Conservation (phyloP, 306 rosid genomes). For the Prunus campanulata region DNA sequence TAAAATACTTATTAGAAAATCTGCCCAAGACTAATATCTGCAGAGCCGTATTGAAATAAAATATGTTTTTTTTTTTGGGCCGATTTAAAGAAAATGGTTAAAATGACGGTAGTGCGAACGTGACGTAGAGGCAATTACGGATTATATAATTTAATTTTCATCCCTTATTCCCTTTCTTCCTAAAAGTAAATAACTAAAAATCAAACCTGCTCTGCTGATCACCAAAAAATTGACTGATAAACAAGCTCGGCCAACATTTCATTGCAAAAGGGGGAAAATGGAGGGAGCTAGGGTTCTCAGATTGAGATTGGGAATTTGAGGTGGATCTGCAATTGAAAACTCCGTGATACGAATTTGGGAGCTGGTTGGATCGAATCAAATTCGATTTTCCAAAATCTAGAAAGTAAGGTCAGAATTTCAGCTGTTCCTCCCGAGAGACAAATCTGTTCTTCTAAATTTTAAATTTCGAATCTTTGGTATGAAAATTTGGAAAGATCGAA, state of each 20-base stretch:
- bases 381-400: not conserved
- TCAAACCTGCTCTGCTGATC: not conserved
- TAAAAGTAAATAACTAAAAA: not conserved
- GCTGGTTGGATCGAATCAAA: not conserved
- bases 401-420: conserved; percentile 6
- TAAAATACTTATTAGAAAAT: too few species aligned
- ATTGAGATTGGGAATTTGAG: conserved; percentile 2
- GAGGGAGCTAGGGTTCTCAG: conserved; percentile 1
- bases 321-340: not conserved
- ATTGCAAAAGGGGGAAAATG: not conserved
- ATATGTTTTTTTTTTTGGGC: too few species aligned
- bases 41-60: too few species aligned
- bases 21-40: too few species aligned
- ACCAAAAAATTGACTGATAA: not conserved
- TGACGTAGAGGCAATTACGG: not conserved
- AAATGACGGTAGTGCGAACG: not conserved
- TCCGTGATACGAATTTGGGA: not conserved
- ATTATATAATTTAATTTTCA: not conserved
- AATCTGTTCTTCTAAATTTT: not conserved
- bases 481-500: not conserved
- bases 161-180: not conserved
- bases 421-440: not conserved
- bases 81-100: not conserved
- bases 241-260: not conserved
- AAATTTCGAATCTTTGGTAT: conserved; percentile 3